phyloP scores from a whole-genome alignment of 257 asterid genomes.

The Cinchona pubescens region DNA sequence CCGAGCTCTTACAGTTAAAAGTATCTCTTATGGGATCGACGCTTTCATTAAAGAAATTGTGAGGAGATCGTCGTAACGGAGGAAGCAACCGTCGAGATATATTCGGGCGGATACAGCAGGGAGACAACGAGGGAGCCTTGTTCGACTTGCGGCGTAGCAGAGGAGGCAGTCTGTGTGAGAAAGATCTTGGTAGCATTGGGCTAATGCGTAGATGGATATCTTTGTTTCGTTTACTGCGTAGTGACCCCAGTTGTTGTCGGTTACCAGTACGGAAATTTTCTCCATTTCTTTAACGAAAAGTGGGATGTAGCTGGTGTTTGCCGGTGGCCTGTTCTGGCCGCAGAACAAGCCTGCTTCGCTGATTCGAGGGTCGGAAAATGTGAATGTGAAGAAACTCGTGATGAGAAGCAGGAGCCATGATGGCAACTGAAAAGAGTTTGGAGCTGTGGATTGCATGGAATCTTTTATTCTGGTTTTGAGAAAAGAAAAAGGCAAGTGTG shows the following conservation, averaged over 20 bases:
- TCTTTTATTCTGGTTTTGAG: not conserved
- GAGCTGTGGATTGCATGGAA: slow-evolving; percentile 16
- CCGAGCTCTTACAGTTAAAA: slow-evolving; percentile 51
- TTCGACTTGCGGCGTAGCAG: slow-evolving; percentile 76
- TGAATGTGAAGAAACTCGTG: slow-evolving; percentile 1
- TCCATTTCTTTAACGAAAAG: slow-evolving; percentile 59
- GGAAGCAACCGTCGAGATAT: slow-evolving; percentile 81
- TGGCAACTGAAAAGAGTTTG: slow-evolving; percentile 10
- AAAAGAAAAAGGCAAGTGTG: no score
- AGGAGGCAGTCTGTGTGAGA: slow-evolving; percentile 68
- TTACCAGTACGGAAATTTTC: slow-evolving; percentile 48
- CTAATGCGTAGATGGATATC: slow-evolving; percentile 44
- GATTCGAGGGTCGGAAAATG: slow-evolving; percentile 59
- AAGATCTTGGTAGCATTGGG: slow-evolving; percentile 65
- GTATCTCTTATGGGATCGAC: slow-evolving; percentile 39
- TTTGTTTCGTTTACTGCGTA: slow-evolving; percentile 24
- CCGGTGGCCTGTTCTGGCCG: slow-evolving; percentile 32
- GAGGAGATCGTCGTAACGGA: slow-evolving; percentile 67
- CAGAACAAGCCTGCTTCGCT: slow-evolving; percentile 62
- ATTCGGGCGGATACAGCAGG: slow-evolving; percentile 58
- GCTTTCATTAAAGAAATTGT: slow-evolving; percentile 52
- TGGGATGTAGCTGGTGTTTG: slow-evolving; percentile 44
- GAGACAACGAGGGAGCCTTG: slow-evolving; percentile 72
- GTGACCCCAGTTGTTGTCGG: slow-evolving; percentile 42
- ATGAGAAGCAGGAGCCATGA: slow-evolving; percentile 34